These are phyloP conservation scores for Phytophthora cactorum DNA, from an alignment of 352 stramenopile species.

Conservation along the genomic window DNA sequence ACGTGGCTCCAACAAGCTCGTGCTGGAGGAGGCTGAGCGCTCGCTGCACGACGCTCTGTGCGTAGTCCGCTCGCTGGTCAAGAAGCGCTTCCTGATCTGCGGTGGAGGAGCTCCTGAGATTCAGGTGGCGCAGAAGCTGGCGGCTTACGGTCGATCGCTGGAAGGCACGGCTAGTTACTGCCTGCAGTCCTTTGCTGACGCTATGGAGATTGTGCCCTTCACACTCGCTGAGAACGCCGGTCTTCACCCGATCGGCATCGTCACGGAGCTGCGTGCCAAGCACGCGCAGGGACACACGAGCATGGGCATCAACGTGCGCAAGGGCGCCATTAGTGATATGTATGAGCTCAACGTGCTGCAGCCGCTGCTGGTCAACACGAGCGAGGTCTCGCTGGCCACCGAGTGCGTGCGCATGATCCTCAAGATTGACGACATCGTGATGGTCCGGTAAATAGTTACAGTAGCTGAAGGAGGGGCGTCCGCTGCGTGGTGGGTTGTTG, in stretches of 20 bases:
- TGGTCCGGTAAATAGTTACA: slow-evolving; percentile 85
- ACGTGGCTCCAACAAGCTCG: slow-evolving; percentile 98
- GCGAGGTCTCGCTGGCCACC: slow-evolving; percentile 97
- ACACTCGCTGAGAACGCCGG: slow-evolving; percentile 99
- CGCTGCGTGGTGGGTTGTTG: too few relatives aligned
- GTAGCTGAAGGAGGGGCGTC: background rate
- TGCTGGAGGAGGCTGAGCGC: slow-evolving; percentile 98
- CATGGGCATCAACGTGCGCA: slow-evolving; percentile 97
- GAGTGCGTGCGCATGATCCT: slow-evolving; percentile 99
- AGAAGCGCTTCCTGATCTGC: slow-evolving; percentile 98
- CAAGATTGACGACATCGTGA: slow-evolving; percentile 99
- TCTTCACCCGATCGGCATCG: slow-evolving; percentile 98
- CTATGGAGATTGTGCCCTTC: slow-evolving; percentile 98
- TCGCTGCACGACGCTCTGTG: slow-evolving; percentile 99
- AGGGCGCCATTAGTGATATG: slow-evolving; percentile 98
- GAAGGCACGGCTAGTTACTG: slow-evolving; percentile 97
- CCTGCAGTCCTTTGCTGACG: slow-evolving; percentile 97
- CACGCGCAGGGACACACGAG: slow-evolving; percentile 93
- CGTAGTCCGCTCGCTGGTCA: slow-evolving; percentile 98
- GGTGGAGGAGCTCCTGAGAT: slow-evolving; percentile 98
- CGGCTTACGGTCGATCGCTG: slow-evolving; percentile 93
- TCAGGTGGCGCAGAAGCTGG: slow-evolving; percentile 95
- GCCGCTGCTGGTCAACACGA: slow-evolving; percentile 98
- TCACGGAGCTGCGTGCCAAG: slow-evolving; percentile 96
- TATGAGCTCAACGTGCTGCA: slow-evolving; percentile 99